Base-by-base conservation (phyloP, 73 alveolate species). In the Breviolum minutum region DNA sequence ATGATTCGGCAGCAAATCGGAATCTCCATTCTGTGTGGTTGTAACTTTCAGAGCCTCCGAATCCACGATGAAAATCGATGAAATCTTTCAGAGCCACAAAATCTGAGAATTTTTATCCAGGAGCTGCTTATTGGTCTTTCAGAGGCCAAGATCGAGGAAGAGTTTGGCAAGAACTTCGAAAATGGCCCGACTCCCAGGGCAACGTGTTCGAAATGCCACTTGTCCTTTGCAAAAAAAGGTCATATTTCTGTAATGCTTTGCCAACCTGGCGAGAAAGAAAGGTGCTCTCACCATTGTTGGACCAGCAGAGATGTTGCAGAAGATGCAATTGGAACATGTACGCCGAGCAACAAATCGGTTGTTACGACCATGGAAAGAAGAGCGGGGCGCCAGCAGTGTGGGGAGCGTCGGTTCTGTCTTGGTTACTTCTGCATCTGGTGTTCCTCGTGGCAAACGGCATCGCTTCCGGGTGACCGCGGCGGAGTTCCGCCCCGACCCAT, bases 221-320 rank as follows among this genome's bases (percentile, higher is more conserved):
- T 68, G 77, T 40, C 77, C 17, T 2, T 22, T 68, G n/a, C 77
- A 68, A 1, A 68, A 22, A 14, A 68, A 14, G n/a, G 24, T 14
- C n/a, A 68, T 68, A 6, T 68, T 68, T 68, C n/a, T 68, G 17
- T 22, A 68, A 17, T 22, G 24, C 77, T 68, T 14, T 22, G n/a
- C 24, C 77, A 68, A 17, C 24, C 77, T 68, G n/a, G 17, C 24
- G n/a, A 68, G 24, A 19, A 79, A 17, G 63, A 8, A 17, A 89
- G 96, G 96, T 48, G 96, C 96, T 32, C 27, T 89, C 87, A 68
- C 81, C 83, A 70, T 89, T 54, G 96, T 89, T 76, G 96, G 96
- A 6, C 87, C 96, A n/a, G 4, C 71, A 27, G 96, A 89, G 40
- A 27, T 89, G 12, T 48, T 88, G 85, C 96, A 32, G 60, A 16